phyloP scores from a whole-genome alignment of 805 yeast species.

The Wickerhamomyces rabaulensis region DNA sequence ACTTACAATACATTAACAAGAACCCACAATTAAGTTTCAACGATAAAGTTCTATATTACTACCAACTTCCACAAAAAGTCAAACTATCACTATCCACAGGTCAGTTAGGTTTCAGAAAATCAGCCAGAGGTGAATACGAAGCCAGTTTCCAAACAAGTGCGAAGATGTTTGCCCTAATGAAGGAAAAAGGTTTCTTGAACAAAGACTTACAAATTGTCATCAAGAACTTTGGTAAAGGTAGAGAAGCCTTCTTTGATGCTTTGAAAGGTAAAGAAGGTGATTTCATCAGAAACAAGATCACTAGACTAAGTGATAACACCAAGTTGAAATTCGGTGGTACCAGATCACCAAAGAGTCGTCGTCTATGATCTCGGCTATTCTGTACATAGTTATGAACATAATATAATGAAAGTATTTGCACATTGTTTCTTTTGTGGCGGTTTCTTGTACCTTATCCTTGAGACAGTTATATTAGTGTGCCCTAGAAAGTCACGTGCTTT shows the following conservation, averaged over 20 bases:
- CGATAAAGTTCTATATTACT: conserved; percentile 70
- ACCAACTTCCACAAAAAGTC: conserved; percentile 75
- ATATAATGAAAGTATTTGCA: background rate
- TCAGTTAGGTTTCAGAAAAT: conserved; percentile 79
- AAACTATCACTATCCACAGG: conserved; percentile 73
- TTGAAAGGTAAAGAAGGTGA: conserved; percentile 86
- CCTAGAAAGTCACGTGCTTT: background rate
- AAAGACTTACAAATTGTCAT: conserved; percentile 71
- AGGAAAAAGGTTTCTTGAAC: conserved; percentile 51
- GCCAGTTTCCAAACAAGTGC: conserved; percentile 84
- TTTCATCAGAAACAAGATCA: conserved; percentile 57
- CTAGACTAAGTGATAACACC: conserved; percentile 73
- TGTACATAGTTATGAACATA: conserved; percentile 2
- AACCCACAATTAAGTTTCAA: conserved; percentile 53
- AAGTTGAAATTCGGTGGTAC: conserved; percentile 89
- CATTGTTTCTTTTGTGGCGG: background rate
- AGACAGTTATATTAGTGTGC: too few relatives aligned
- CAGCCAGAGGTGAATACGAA: conserved; percentile 89
- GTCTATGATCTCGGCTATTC: conserved; percentile 38
- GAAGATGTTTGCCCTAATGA: conserved; percentile 65
- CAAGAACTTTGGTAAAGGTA: conserved; percentile 83
- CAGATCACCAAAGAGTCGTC: conserved; percentile 75
- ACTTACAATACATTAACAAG: conserved; percentile 49
- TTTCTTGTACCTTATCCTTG: too few relatives aligned
- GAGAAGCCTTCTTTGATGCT: conserved; percentile 81